A percentile compares a stretch with the other conserved stretches of the same genome.
Conservation (phyloP, 192 early-diverging fungal genomes). For the Gonapodya prolifera region DNA sequence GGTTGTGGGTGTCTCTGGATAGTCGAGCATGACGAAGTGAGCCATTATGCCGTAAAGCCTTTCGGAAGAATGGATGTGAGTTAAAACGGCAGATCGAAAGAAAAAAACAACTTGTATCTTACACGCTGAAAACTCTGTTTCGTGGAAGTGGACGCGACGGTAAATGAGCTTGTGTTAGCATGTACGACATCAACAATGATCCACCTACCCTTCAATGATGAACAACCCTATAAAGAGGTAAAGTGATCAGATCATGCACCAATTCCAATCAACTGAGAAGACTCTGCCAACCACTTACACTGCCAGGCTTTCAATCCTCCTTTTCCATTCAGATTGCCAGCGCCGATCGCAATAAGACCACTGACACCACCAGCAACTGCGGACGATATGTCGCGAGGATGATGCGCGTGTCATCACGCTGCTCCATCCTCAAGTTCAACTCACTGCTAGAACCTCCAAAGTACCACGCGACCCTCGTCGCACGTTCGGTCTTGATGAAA, state of each 20-base stretch:
- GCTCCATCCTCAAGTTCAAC: background rate
- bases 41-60: background rate
- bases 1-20: background rate
- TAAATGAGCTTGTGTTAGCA: too few species aligned
- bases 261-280: too few species aligned
- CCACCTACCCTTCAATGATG: constrained; percentile 1
- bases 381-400: background rate
- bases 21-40: background rate
- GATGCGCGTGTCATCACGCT: background rate
- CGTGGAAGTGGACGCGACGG: too few species aligned
- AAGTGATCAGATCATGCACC: too few species aligned
- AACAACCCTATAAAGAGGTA: background rate
- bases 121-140: background rate
- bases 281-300: background rate
- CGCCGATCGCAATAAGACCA: constrained; percentile 1
- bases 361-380: background rate
- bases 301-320: background rate
- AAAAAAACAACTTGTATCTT: too few species aligned
- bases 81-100: background rate
- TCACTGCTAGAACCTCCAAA: background rate
- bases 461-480: background rate
- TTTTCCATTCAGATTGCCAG: background rate
- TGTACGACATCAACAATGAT: too few species aligned
- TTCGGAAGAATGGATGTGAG: background rate
- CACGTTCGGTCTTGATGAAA: background rate